Evolutionary conservation across 768 basidiomycete species (phyloP), one percentile per base, ranked within the genome.

Genomic region (Asterophora lycoperdoides): DNA sequence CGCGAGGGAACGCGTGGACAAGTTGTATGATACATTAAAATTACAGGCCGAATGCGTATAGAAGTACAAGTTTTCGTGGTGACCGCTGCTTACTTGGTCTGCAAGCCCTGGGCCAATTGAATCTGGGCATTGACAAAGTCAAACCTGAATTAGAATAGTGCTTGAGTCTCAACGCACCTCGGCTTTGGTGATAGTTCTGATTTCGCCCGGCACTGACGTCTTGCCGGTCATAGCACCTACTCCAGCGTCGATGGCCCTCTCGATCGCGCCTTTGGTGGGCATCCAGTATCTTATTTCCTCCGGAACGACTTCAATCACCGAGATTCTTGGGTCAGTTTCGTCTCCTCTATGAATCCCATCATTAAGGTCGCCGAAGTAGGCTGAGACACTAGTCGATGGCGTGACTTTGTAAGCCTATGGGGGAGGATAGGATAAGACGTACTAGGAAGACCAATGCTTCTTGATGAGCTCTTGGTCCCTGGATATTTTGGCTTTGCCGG

Each of bases 261-360:
- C 76, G 46, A 89, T 54, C 15, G 68, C 62, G 11, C 79, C 77
- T 54, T 81, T 79, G 29, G 77, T 86, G 5, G 84, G 74, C 48
- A 84, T 68, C 83, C 84, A 95, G 61, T 91, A 94, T 46, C 84
- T 77, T 54, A 96, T 86, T 70, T 89, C 85, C 30, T 81, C 75
- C 0, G 91, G 89, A 44, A 84, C 65, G 46, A 96, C 78, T 63
- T 90, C 80, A 55, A 95, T 89, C 30, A 89, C 64, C 6, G 83
- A 76, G 3, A 96, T 76, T 19, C 93, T 80, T 1, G 92, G 89
- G 55, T 95, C 93, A 40, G 75, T 69, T 26, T 75, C 75, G 57
- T 85, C 80, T n/a, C 92, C 93, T 57, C 81, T 84, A 64, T 93
- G 92, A 5, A 86, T 68, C 14, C 88, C 89, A 55, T 95, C 92